phyloP scores from a whole-genome alignment of 2,329 filamentous ascomycete genomes.

The Chalara sp. region DNA sequence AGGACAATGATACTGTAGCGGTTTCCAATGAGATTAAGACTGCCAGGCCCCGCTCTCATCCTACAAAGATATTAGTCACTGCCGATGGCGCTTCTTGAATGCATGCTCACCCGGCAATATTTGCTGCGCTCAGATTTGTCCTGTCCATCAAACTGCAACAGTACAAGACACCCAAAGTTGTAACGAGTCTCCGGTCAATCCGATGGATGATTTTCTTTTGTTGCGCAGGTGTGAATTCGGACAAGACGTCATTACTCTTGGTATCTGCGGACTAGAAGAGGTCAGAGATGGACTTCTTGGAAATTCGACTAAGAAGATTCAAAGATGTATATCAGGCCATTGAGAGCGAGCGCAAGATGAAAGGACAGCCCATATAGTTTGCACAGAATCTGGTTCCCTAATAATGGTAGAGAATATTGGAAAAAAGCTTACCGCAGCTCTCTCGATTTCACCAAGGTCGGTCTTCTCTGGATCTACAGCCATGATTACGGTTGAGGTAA shows the following conservation, averaged over 20 bases:
- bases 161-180: constrained; percentile 60
- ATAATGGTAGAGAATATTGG: too few relatives aligned
- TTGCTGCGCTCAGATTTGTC: constrained; percentile 67
- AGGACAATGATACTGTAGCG: constrained; percentile 55
- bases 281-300: too few relatives aligned
- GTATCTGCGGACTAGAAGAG: too few relatives aligned
- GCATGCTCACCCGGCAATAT: constrained; percentile 54
- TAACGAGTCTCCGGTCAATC: constrained; percentile 60
- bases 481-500: background rate
- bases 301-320: too few relatives aligned
- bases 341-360: too few relatives aligned
- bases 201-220: constrained; percentile 61
- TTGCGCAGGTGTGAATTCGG: constrained; percentile 50
- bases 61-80: constrained; percentile 2
- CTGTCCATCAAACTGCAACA: constrained; percentile 73
- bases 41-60: constrained; percentile 22
- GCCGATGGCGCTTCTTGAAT: too few relatives aligned
- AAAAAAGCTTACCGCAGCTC: too few relatives aligned
- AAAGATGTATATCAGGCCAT: too few relatives aligned
- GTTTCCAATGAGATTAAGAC: constrained; percentile 8
- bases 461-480: background rate
- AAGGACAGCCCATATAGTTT: too few relatives aligned
- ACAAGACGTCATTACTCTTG: too few relatives aligned
- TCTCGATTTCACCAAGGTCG: background rate
- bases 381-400: too few relatives aligned